phyloP scores from a whole-genome alignment of 192 early-diverging fungal genomes.

The Chytriomyces sp. region DNA sequence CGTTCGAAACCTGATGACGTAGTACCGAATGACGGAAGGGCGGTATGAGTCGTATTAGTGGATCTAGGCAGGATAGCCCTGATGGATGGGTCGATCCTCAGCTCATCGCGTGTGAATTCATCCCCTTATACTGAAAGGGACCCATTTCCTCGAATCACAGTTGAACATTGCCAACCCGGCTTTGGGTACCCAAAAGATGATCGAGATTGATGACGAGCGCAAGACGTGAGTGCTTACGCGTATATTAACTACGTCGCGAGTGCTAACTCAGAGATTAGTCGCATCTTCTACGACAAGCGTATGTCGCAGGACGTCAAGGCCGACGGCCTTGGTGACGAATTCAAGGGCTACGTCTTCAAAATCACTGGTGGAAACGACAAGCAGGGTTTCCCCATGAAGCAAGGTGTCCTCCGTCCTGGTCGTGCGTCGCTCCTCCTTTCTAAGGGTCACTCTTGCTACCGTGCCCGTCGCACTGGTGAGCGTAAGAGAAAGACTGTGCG shows the following conservation, averaged over 20 bases:
- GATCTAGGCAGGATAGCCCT: no score
- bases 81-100: no score
- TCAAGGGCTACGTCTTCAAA: constrained; percentile 99
- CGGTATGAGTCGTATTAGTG: no score
- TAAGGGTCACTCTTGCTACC: constrained; percentile 98
- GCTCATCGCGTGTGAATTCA: no score
- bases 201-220: constrained; percentile 97
- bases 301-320: constrained; percentile 95
- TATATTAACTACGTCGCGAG: background rate
- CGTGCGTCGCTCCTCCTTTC: constrained; percentile 67
- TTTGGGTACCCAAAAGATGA: constrained; percentile 96
- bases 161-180: constrained; percentile 99
- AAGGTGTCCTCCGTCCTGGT: constrained; percentile 79
- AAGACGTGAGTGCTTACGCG: constrained; percentile 70
- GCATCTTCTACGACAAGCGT: constrained; percentile 98
- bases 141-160: no score
- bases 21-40: no score
- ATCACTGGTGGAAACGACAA: constrained; percentile 99
- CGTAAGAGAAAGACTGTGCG: constrained; percentile 99
- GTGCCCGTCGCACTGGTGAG: constrained; percentile 95
- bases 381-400: constrained; percentile 98
- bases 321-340: constrained; percentile 97
- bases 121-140: no score
- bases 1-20: no score
- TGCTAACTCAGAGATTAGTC: constrained; percentile 51